Evolutionary conservation across 768 basidiomycete species (phyloP), one percentile per base, ranked within the genome.

Genomic region (Sutorius australiensis): DNA sequence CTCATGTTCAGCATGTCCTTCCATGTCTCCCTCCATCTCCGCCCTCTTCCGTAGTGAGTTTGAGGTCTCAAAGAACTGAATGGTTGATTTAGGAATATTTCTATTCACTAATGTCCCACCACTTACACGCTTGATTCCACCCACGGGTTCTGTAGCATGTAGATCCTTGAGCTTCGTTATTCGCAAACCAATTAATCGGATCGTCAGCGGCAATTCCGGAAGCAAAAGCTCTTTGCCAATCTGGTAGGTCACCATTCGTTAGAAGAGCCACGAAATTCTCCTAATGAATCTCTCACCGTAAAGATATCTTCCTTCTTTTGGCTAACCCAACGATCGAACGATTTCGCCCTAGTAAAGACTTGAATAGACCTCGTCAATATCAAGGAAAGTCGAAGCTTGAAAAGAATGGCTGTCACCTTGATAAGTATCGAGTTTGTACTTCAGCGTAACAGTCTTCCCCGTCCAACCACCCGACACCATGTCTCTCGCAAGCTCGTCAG

Each of bases 391-490:
- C 6, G 27, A 36, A 32, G 42, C 45, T 51, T 32, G 38, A 50
- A 21, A 42, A 40, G 11, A 43, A 10, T 44, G 43, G 39, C 5
- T 12, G 6, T 61, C 53, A 84, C 91, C 85, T 76, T 95, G 83
- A 68, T 85, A 98, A 1, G 86, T 93, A 64, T 95, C 87, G 32
- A 92, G 78, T 73, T 99, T 99, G 68, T 86, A 94, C 67, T 95
- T 97, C 46, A 98, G 77, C 0, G 92, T 95, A 31, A 98, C 77
- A 0, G 92, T 97, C 58, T 86, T 82, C 8, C 92, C 95, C 7
- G 83, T 79, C 85, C 92, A 99, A 30, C 89, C 86, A 41, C 77
- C 77, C n/a, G 78, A 69, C 27, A 76, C 72, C 81, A 98, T 85
- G 64, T 97, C 94, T 39, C 78, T 77, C 62, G 83, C 89, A 12